Evolutionary conservation across 129 eudicot genomes (phyloP), one percentile per base, ranked within the genome.

Genomic region (Lonicera japonica): DNA sequence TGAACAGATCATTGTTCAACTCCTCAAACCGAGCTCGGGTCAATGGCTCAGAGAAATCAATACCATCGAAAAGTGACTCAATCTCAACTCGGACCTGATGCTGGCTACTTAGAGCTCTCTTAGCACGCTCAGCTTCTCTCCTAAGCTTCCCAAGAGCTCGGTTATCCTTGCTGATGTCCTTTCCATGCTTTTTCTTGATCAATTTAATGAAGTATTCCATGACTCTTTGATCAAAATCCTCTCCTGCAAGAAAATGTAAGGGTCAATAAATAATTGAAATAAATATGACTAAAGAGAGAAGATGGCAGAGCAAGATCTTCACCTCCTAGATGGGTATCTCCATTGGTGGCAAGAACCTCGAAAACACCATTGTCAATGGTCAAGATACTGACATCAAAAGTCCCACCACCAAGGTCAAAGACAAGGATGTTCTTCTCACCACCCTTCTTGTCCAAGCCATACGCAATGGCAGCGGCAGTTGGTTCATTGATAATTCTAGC

Each of bases 131-230:
- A 50, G 74, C 70, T 77, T 84, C 91, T 50, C 91, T 80, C 68
- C 91, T 84, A 11, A 84, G 68, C 68, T 84, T 84, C 57, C 91
- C 86, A 39, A 84, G 86, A 72, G 91, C 91, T 77, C 91, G 74
- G 77, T 84, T 84, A 77, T 84, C 91, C 79, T 84, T 84, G 84
- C 91, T 84, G 80, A 84, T 84, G 84, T 84, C 91, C 70, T 80
- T 84, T 11, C 91, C 91, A 24, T 84, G 91, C 86, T 84, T 84
- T 71, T 84, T 84, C 80, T 84, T 84, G 73, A 84, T 80, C 69
- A 84, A 66, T 22, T 84, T 84, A 70, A 84, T 84, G 70, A 84
- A 84, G 77, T 84, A 84, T 41, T 84, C 91, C 91, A 84, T 84
- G 65, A 84, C 68, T 73, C 91, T 84, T 59, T 84, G 91, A 71